A percentile compares a stretch with the other conserved stretches of the same genome.
Conservation (phyloP, 2,329 filamentous ascomycete species). For the Neopestalotiopsis sp. region DNA sequence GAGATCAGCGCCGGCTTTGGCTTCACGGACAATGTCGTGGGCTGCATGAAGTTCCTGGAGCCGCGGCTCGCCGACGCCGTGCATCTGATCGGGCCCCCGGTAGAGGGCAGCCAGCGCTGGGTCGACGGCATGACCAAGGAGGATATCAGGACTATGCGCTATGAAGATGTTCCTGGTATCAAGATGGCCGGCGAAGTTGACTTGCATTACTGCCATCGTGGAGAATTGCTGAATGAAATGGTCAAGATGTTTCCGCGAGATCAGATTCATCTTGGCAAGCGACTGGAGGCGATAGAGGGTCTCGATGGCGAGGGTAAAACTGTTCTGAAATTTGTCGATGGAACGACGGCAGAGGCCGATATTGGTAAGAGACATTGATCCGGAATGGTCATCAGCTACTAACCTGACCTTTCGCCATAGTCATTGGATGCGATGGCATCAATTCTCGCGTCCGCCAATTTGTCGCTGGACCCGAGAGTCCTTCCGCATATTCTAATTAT, state of each 20-base stretch:
- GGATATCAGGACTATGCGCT: constrained; percentile 22
- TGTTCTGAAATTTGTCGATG: background rate
- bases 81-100: constrained; percentile 29
- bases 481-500: constrained; percentile 50
- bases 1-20: constrained; percentile 54
- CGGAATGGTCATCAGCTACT: background rate
- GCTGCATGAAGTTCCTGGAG: constrained; percentile 44
- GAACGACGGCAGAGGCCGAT: background rate
- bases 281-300: constrained; percentile 22
- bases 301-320: constrained; percentile 32
- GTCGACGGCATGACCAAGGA: constrained; percentile 38
- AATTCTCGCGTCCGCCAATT: constrained; percentile 56
- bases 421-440: constrained; percentile 67
- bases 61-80: constrained; percentile 39
- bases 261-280: constrained; percentile 30
- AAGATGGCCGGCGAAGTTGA: background rate
- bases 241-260: constrained; percentile 28
- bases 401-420: constrained; percentile 30
- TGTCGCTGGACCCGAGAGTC: constrained; percentile 50
- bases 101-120: background rate
- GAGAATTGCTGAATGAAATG: background rate
- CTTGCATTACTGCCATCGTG: background rate
- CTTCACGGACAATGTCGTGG: constrained; percentile 49
- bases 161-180: background rate
- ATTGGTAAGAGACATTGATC: background rate